Conservation (phyloP, 106 monocot species). For the Narthecium ossifragum region DNA sequence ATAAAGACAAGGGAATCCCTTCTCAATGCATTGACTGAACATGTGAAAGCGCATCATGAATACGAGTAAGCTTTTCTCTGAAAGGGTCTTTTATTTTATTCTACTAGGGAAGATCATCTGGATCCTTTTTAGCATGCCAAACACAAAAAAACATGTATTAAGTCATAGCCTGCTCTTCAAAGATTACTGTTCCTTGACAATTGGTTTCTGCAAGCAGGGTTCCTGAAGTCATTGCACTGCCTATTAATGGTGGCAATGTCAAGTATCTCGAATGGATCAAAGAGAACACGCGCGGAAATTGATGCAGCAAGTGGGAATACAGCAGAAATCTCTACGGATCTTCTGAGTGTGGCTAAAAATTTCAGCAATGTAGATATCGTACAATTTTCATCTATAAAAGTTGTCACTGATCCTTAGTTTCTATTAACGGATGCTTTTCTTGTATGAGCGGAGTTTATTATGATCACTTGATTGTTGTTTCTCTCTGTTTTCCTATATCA, state of each 20-base stretch:
- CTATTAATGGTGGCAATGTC: slow-evolving; percentile 68
- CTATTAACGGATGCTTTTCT: too few relatives aligned
- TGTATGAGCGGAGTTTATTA: too few relatives aligned
- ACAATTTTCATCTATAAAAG: too few relatives aligned
- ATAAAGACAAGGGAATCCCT: slow-evolving; percentile 92
- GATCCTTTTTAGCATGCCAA: not conserved
- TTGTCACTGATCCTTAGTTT: too few relatives aligned
- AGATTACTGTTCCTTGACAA: too few relatives aligned
- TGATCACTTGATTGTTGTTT: too few relatives aligned
- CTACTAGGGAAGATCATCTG: not conserved
- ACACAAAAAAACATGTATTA: not conserved
- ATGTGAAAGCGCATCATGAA: slow-evolving; percentile 93
- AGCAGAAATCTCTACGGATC: too few relatives aligned
- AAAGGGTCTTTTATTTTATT: not conserved
- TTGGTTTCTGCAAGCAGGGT: too few relatives aligned
- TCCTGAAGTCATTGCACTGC: slow-evolving; percentile 85
- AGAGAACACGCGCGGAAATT: slow-evolving; percentile 64
- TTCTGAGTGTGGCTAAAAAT: too few relatives aligned
- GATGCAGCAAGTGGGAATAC: slow-evolving; percentile 14
- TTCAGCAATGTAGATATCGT: too few relatives aligned
- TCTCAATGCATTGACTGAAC: slow-evolving; percentile 63
- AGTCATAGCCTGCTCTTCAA: slow-evolving; percentile 44
- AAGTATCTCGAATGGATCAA: slow-evolving; percentile 94
- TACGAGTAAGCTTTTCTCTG: slow-evolving; percentile 56
- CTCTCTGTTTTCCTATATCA: too few relatives aligned